phyloP scores from a whole-genome alignment of 495 filamentous ascomycete species.

The Tuber indicum region DNA sequence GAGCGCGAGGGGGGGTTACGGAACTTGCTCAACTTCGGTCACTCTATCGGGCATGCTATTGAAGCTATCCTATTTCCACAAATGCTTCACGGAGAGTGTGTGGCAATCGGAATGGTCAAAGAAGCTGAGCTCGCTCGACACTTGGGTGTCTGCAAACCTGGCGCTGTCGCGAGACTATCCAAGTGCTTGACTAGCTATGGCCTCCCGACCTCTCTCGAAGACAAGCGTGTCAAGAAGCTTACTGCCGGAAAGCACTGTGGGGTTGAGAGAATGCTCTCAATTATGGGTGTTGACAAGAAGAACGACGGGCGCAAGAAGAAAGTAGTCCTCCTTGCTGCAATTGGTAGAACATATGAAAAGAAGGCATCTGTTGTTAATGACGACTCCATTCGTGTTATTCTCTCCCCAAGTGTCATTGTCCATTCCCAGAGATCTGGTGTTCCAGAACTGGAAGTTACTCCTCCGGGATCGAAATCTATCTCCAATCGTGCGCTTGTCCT shows the following conservation, averaged over 20 bases:
- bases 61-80: conserved; percentile 94
- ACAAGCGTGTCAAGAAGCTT: conserved; percentile 74
- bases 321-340: conserved; percentile 86
- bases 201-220: conserved; percentile 76
- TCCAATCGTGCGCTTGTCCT: conserved; percentile 92
- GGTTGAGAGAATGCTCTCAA: conserved; percentile 77
- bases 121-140: conserved; percentile 90
- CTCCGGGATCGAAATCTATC: conserved; percentile 95
- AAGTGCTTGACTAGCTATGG: conserved; percentile 94
- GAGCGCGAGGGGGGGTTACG: conserved; percentile 90
- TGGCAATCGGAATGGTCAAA: conserved; percentile 96
- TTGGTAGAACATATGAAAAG: conserved; percentile 79
- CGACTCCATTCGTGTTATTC: conserved; percentile 70
- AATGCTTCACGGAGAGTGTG: conserved; percentile 88
- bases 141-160: conserved; percentile 76
- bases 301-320: conserved; percentile 94
- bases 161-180: conserved; percentile 78
- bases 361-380: conserved; percentile 85
- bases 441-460: conserved; percentile 60
- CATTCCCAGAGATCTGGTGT: conserved; percentile 41
- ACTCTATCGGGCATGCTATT: conserved; percentile 95
- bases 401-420: conserved; percentile 73
- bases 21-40: conserved; percentile 94
- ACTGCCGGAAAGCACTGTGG: conserved; percentile 84
- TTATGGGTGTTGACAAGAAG: conserved; percentile 99